Conservation (phyloP, 331 rosid genomes). For the Malus hybrid region DNA sequence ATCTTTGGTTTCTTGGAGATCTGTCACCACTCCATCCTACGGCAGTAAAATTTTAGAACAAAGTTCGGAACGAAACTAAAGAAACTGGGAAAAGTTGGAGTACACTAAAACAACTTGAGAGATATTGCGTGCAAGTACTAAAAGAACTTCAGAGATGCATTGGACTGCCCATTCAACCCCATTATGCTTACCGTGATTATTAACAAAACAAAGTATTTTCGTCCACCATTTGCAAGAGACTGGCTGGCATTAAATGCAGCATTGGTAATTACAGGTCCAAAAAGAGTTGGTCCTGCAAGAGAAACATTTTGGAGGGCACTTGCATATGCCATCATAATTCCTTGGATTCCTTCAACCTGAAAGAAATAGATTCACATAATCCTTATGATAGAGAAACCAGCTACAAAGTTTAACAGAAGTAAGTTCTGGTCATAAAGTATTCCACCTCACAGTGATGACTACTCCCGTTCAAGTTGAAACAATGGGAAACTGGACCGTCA, state of each 20-base stretch:
- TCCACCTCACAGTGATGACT: constrained; percentile 79
- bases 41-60: constrained; percentile 20
- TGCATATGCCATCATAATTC: constrained; percentile 89
- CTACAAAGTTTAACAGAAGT: constrained; percentile 20
- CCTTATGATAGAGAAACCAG: constrained; percentile 3
- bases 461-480: constrained; percentile 98
- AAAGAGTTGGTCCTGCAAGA: constrained; percentile 99
- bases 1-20: constrained; percentile 99
- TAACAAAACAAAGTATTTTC: constrained; percentile 79
- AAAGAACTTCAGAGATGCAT: too few species aligned
- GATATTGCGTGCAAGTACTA: too few species aligned
- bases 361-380: constrained; percentile 8
- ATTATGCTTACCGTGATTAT: constrained; percentile 82
- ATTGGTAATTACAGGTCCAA: constrained; percentile 85
- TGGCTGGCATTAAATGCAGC: constrained; percentile 96
- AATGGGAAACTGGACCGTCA: constrained; percentile 98
- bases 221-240: constrained; percentile 69
- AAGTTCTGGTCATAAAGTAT: constrained; percentile 18
- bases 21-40: constrained; percentile 99
- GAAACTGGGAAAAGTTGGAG: background rate
- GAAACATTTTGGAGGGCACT: constrained; percentile 96
- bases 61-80: constrained; percentile 6
- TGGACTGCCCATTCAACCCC: background rate
- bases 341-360: constrained; percentile 99
- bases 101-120: background rate